Evolutionary conservation across 1,139 yeast species (phyloP), one percentile per base, ranked within the genome.

Genomic region (Lodderomyces elongisporus): DNA sequence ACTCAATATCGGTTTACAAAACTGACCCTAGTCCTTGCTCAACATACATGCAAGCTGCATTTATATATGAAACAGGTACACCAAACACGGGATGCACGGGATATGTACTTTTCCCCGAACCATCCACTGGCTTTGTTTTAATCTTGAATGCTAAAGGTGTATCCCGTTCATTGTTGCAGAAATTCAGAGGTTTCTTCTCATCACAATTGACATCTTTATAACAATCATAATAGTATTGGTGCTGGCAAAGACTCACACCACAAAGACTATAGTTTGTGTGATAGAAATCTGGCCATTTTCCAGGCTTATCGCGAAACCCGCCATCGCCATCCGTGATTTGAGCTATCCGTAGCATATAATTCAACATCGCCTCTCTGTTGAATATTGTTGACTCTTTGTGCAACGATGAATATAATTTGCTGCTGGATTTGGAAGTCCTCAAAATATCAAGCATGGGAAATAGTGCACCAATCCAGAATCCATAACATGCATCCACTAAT

Each of bases 401-500:
- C n/a, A n/a, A n/a, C n/a, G n/a, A n/a, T n/a, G n/a, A n/a, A n/a
- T n/a, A n/a, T n/a, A n/a, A n/a, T n/a, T n/a, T n/a, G n/a, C n/a
- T n/a, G n/a, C n/a, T n/a, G n/a, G n/a, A n/a, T n/a, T n/a, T n/a
- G n/a, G n/a, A n/a, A n/a, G 17, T 14, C 13, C 14, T 21, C 2
- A 67, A 46, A 0, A 79, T 53, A 39, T 85, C 91, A 8, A 87
- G 47, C 27, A 89, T 58, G 0, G 85, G 78, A 44, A 73, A 67
- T 29, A 80, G 52, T 0, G 87, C 94, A 1, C 98, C 98, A 2
- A 89, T 81, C 98, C 98, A 91, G 54, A 84, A 93, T 49, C 89
- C 78, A 55, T 93, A 93, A 56, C 99, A 93, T 0, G 95, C 96
- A 56, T 93, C 99, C 1, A 91, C 97, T 27, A 93, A 67, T 56